phyloP scores from a whole-genome alignment of 805 yeast species.

The Hanseniaspora guilliermondii region DNA sequence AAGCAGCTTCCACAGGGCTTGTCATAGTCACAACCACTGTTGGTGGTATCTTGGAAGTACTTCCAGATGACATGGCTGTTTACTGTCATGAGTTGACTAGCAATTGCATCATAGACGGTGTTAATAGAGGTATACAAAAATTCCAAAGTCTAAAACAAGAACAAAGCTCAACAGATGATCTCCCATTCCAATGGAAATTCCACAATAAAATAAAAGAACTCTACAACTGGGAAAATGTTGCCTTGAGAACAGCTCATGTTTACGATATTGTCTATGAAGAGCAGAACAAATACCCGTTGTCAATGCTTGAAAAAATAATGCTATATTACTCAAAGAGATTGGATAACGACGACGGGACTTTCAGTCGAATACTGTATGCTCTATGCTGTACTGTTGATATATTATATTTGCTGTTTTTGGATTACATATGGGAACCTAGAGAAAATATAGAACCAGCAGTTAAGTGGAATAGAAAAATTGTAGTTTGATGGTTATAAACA shows the following conservation, averaged over 20 bases:
- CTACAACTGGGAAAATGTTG: constrained; percentile 90
- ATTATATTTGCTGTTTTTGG: constrained; percentile 48
- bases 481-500: too few species aligned
- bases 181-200: constrained; percentile 34
- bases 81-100: constrained; percentile 77
- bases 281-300: constrained; percentile 33
- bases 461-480: constrained; percentile 43
- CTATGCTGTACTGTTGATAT: constrained; percentile 73
- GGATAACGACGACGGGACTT: constrained; percentile 44
- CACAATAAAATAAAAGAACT: constrained; percentile 65
- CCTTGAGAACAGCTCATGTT: constrained; percentile 70
- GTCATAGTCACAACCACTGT: constrained; percentile 89
- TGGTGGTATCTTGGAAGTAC: constrained; percentile 95
- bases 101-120: constrained; percentile 61
- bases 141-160: constrained; percentile 25
- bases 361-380: constrained; percentile 78
- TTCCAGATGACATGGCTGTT: constrained; percentile 85
- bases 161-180: not conserved
- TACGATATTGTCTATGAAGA: constrained; percentile 40
- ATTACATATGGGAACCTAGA: constrained; percentile 52
- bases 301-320: constrained; percentile 46
- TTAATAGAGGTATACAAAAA: constrained; percentile 53
- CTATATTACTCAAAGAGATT: constrained; percentile 39
- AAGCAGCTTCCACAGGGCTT: constrained; percentile 93
- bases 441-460: constrained; percentile 56